A percentile compares a stretch with the other conserved stretches of the same genome.
Conservation (phyloP, 352 stramenopile genomes). For the Pythium biforme region DNA sequence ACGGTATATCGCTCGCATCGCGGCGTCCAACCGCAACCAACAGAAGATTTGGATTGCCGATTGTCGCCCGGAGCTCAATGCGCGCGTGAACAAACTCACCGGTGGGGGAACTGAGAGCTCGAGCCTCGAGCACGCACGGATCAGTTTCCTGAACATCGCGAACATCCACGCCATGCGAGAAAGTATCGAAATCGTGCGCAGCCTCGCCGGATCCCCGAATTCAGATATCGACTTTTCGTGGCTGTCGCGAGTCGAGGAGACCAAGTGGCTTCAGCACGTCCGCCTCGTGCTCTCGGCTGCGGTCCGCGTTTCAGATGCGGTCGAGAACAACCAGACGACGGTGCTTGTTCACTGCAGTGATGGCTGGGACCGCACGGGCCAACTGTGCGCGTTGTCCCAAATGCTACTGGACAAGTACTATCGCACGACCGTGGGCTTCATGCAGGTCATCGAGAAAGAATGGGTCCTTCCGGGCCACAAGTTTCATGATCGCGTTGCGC, state of each 20-base stretch:
- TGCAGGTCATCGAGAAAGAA: slow-evolving; percentile 82
- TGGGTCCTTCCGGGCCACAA: slow-evolving; percentile 87
- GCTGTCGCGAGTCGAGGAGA: slow-evolving; percentile 69
- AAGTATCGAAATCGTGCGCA: slow-evolving; percentile 67
- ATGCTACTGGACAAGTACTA: slow-evolving; percentile 89
- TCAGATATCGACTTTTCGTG: slow-evolving; percentile 62
- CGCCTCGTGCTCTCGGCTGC: slow-evolving; percentile 68
- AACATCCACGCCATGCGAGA: slow-evolving; percentile 95
- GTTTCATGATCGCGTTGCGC: slow-evolving; percentile 83
- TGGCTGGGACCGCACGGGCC: slow-evolving; percentile 90
- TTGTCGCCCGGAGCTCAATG: slow-evolving; percentile 88
- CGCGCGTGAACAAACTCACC: slow-evolving; percentile 87
- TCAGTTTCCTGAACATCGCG: slow-evolving; percentile 90
- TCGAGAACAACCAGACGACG: slow-evolving; percentile 68
- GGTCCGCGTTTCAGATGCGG: slow-evolving; percentile 55
- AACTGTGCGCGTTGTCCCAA: slow-evolving; percentile 83
- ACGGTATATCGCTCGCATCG: slow-evolving; percentile 67
- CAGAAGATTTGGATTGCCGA: slow-evolving; percentile 86
- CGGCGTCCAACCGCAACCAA: slow-evolving; percentile 40
- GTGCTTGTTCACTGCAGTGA: slow-evolving; percentile 92
- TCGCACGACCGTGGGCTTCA: slow-evolving; percentile 79
- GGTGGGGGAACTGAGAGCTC: slow-evolving; percentile 89
- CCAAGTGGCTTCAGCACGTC: slow-evolving; percentile 78
- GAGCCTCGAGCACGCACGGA: slow-evolving; percentile 60
- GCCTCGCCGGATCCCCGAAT: slow-evolving; percentile 40